A percentile compares a stretch with the other conserved stretches of the same genome.
phyloP scores from a whole-genome alignment of 352 stramenopile genomes.

The Phytophthora palmivora region DNA sequence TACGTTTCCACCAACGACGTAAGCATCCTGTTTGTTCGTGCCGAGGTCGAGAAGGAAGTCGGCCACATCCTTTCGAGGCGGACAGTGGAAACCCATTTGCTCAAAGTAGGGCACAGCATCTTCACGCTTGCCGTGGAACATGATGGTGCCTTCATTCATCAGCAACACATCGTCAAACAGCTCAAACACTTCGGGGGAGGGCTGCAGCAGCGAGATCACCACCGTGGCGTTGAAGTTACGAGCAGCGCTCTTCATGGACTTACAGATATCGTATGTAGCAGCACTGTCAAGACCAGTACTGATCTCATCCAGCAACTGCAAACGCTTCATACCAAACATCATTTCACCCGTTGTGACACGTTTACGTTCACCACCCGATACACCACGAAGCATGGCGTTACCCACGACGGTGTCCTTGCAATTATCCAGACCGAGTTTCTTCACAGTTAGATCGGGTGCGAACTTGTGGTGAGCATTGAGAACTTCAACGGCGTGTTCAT shows the following conservation, averaged over 20 bases:
- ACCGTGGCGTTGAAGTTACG: too few relatives aligned
- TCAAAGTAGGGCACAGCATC: slow-evolving; percentile 60
- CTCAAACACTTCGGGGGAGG: too few relatives aligned
- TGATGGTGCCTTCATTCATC: slow-evolving; percentile 57
- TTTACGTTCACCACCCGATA: slow-evolving; percentile 67
- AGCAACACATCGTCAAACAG: too few relatives aligned
- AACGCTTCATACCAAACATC: slow-evolving; percentile 20
- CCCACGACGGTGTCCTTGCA: slow-evolving; percentile 69
- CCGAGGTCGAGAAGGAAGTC: slow-evolving; percentile 32
- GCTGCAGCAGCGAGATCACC: too few relatives aligned
- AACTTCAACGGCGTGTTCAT: slow-evolving; percentile 45
- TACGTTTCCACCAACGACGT: slow-evolving; percentile 20
- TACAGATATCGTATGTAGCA: slow-evolving; percentile 83
- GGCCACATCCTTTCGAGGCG: slow-evolving; percentile 31
- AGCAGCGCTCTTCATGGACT: slow-evolving; percentile 65
- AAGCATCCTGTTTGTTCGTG: slow-evolving; percentile 29
- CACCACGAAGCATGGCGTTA: slow-evolving; percentile 55
- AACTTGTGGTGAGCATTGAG: slow-evolving; percentile 41
- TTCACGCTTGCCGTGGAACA: slow-evolving; percentile 58
- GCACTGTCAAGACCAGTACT: slow-evolving; percentile 61
- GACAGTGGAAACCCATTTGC: slow-evolving; percentile 50
- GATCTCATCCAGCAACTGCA: slow-evolving; percentile 73
- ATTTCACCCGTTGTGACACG: too few relatives aligned
- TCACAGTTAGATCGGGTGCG: slow-evolving; percentile 39
- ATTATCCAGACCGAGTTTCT: slow-evolving; percentile 62